phyloP scores from a whole-genome alignment of 1,284 basidiomycete species.

The Chiua sp. region DNA sequence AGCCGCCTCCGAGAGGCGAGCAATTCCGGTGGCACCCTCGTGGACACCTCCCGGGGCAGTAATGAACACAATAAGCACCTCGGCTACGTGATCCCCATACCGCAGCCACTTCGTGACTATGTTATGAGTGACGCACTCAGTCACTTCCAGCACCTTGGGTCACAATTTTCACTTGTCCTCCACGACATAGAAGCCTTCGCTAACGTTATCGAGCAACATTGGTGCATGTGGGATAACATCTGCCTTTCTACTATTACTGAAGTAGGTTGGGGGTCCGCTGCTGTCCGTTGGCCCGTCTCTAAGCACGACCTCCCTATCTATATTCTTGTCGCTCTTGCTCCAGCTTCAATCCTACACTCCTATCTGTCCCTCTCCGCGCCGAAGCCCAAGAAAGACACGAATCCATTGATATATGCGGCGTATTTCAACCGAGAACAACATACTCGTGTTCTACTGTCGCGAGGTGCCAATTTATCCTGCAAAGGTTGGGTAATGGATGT shows the following conservation, averaged over 20 bases:
- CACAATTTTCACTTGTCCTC: not conserved
- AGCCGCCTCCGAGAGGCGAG: not conserved
- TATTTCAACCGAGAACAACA: not conserved
- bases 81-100: too few species aligned
- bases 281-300: not conserved
- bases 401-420: slow-evolving; percentile 16
- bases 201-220: not conserved
- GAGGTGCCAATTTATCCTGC: not conserved
- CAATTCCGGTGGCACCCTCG: not conserved
- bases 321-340: slow-evolving; percentile 9
- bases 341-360: not conserved
- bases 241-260: too few species aligned
- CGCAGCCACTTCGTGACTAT: not conserved
- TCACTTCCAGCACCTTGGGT: not conserved
- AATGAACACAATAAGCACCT: too few species aligned
- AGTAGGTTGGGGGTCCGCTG: too few species aligned
- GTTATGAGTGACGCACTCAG: not conserved
- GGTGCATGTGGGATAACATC: not conserved
- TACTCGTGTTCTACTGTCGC: slow-evolving; percentile 5
- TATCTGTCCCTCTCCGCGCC: not conserved
- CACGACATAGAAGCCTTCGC: not conserved
- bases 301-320: slow-evolving; percentile 13
- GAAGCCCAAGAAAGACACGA: slow-evolving; percentile 8
- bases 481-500: slow-evolving; percentile 1
- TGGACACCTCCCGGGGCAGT: too few species aligned